Percentiles rank a stretch among this genome's conserved stretches.
These are phyloP conservation scores for Cotoneaster glaucophyllus DNA, from an alignment of 306 rosid species.

Conservation along the genomic window DNA sequence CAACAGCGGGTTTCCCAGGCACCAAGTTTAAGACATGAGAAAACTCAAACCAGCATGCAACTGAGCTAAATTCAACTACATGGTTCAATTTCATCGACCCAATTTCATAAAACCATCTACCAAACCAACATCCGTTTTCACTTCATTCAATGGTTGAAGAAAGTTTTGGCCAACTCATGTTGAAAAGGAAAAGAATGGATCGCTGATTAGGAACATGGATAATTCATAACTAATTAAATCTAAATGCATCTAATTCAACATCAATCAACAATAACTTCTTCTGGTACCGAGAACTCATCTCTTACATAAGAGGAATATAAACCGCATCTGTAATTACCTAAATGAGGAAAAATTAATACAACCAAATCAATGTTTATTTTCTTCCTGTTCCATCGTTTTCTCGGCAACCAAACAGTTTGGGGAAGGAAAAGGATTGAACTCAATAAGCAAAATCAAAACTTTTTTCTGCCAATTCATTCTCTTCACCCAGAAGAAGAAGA, in stretches of 20 bases:
- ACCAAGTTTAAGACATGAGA: background rate
- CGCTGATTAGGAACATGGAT: background rate
- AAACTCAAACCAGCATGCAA: slow-evolving; percentile 32
- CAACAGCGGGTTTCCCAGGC: too few species aligned
- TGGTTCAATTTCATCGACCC: slow-evolving; percentile 23
- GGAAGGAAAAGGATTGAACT: slow-evolving; percentile 23
- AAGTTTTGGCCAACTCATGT: too few species aligned
- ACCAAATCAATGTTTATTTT: slow-evolving; percentile 3
- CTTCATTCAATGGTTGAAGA: slow-evolving; percentile 20
- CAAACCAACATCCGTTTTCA: background rate
- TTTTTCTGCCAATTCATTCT: slow-evolving; percentile 18
- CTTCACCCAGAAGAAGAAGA: slow-evolving; percentile 17
- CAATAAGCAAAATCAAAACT: slow-evolving; percentile 21
- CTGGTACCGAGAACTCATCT: background rate
- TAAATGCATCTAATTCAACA: background rate
- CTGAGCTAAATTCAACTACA: slow-evolving; percentile 38
- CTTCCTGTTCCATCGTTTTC: slow-evolving; percentile 34
- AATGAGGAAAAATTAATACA: background rate
- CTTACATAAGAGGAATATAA: background rate
- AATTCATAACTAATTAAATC: background rate
- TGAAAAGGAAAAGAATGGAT: background rate
- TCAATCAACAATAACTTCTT: background rate
- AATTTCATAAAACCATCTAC: slow-evolving; percentile 14
- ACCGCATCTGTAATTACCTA: background rate
- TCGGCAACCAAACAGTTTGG: slow-evolving; percentile 42